Evolutionary conservation across 2,329 filamentous ascomycete genomes (phyloP).

Genomic region (Claviceps pazoutovae): DNA sequence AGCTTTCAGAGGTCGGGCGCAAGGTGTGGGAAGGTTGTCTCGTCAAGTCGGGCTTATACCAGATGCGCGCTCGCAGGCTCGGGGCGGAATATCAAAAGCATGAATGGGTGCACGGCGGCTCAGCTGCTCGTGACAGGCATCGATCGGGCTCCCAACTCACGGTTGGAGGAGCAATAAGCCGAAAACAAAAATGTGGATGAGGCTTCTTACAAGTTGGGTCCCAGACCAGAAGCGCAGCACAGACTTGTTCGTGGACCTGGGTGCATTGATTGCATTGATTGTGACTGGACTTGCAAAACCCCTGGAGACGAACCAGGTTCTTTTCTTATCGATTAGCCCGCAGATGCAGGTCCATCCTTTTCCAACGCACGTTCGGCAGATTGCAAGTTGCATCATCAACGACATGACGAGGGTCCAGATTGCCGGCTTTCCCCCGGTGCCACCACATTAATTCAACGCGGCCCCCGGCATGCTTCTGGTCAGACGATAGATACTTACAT

Average conservation of each 20-base stretch:
- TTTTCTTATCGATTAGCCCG: slow-evolving; percentile 3
- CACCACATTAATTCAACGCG: too few species aligned
- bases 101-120: slow-evolving; percentile 1
- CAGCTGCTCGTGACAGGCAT: background rate
- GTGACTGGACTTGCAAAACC: slow-evolving; percentile 1
- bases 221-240: background rate
- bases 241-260: slow-evolving; percentile 1
- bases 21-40: background rate
- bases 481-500: background rate
- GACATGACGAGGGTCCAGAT: background rate
- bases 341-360: background rate
- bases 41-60: background rate
- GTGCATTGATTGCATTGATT: background rate
- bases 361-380: background rate
- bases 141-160: background rate
- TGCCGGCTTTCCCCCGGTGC: too few species aligned
- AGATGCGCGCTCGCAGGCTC: slow-evolving; percentile 3
- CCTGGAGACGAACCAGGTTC: slow-evolving; percentile 3
- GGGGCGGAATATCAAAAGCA: background rate
- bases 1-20: background rate
- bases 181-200: background rate
- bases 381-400: background rate
- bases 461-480: too few species aligned
- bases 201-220: background rate
- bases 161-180: background rate